Conservation (phyloP, 2,329 filamentous ascomycete genomes). For the Xylaria sp. region DNA sequence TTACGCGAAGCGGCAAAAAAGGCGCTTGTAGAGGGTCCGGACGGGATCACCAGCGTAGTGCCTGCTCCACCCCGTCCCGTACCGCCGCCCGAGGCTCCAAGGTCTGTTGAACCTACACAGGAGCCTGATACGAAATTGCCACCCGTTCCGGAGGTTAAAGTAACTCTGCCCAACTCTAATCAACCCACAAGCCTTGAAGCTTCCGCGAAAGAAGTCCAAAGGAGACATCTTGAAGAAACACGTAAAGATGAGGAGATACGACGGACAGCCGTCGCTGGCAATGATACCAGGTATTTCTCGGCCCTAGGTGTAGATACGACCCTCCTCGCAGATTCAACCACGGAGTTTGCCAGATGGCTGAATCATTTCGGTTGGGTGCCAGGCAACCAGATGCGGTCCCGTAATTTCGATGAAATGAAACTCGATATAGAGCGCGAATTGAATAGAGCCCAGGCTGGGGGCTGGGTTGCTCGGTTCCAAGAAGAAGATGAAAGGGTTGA, state of each 20-base stretch:
- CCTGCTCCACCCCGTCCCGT: constrained; percentile 69
- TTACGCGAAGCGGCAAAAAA: constrained; percentile 66
- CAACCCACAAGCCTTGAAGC: constrained; percentile 49
- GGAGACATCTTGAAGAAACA: constrained; percentile 40
- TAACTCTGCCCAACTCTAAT: constrained; percentile 56
- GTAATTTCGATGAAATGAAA: constrained; percentile 80
- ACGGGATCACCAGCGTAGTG: constrained; percentile 89
- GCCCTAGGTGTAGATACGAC: constrained; percentile 77
- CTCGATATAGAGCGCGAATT: constrained; percentile 85
- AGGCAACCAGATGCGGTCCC: constrained; percentile 74
- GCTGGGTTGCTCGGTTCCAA: constrained; percentile 83
- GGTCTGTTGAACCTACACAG: constrained; percentile 42
- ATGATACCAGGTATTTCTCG: constrained; percentile 79
- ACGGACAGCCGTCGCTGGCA: constrained; percentile 69
- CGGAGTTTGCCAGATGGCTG: constrained; percentile 81
- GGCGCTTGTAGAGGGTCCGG: constrained; percentile 70
- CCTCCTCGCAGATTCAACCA: constrained; percentile 75
- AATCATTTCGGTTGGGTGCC: constrained; percentile 88
- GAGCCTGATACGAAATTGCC: constrained; percentile 44
- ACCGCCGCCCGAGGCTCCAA: constrained; percentile 45
- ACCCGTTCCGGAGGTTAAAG: constrained; percentile 62
- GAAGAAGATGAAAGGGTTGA: constrained; percentile 91
- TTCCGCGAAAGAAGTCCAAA: constrained; percentile 41
- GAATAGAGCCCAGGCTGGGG: constrained; percentile 87
- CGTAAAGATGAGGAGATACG: constrained; percentile 56